Percentiles rank a stretch among this genome's conserved stretches.
Evolutionary conservation across 202 grass and related monocot species (phyloP).

Genomic region (Zizania palustris): DNA sequence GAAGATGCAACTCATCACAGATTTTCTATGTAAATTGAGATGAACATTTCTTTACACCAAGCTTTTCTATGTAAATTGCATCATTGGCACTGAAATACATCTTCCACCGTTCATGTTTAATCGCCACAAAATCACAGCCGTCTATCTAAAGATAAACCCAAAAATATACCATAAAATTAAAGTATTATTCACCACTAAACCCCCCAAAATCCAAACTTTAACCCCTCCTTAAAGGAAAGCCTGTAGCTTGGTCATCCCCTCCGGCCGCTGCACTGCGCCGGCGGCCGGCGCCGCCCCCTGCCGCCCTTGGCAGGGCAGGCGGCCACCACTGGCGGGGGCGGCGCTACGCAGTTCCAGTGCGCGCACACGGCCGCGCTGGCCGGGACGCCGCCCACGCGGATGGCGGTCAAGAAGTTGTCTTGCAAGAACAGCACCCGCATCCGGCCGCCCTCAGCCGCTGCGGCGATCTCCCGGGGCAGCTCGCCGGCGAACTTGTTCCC

Average conservation of each 20-base stretch:
- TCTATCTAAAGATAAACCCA: conserved; percentile 41
- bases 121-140: conserved; percentile 44
- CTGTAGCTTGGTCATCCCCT: conserved; percentile 36
- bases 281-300: conserved; percentile 52
- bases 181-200: conserved; percentile 19
- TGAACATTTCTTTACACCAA: conserved; percentile 43
- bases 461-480: conserved; percentile 59
- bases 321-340: conserved; percentile 45
- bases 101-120: conserved; percentile 33
- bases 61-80: conserved; percentile 41
- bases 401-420: conserved; percentile 76
- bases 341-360: conserved; percentile 73
- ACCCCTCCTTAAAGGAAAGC: neutral
- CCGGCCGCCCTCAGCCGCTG: conserved; percentile 52
- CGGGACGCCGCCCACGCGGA: conserved; percentile 52
- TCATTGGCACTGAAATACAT: neutral
- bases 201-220: neutral
- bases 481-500: conserved; percentile 65
- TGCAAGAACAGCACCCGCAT: conserved; percentile 87
- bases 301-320: conserved; percentile 73
- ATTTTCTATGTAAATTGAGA: conserved; percentile 36
- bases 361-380: conserved; percentile 63
- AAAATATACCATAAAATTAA: conserved; percentile 39
- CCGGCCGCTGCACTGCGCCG: conserved; percentile 58
- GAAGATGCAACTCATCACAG: neutral